Conservation (phyloP, 805 yeast species). For the Ogataea kodamae region DNA sequence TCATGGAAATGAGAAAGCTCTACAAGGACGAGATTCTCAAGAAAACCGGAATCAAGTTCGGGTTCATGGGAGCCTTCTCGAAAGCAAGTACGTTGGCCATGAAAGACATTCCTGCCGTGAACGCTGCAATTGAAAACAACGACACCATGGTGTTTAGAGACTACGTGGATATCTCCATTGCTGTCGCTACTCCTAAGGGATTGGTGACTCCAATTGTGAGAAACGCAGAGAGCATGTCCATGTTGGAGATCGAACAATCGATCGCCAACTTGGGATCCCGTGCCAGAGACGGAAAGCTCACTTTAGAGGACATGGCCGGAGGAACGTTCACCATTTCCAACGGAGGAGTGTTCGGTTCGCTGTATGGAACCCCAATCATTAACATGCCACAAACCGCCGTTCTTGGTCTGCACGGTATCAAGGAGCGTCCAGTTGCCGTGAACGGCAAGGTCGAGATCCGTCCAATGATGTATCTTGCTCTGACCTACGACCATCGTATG, state of each 20-base stretch:
- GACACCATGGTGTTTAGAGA: slow-evolving; percentile 95
- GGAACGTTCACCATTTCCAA: slow-evolving; percentile 98
- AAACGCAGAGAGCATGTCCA: slow-evolving; percentile 88
- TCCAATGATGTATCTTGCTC: slow-evolving; percentile 99
- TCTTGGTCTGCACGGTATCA: slow-evolving; percentile 94
- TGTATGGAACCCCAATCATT: slow-evolving; percentile 97
- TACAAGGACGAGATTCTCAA: slow-evolving; percentile 96
- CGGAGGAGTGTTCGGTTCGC: slow-evolving; percentile 98
- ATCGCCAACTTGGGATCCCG: slow-evolving; percentile 77
- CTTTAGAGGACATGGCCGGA: slow-evolving; percentile 98
- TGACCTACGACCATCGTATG: slow-evolving; percentile 97
- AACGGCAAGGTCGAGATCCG: slow-evolving; percentile 94
- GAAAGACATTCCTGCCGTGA: slow-evolving; percentile 91
- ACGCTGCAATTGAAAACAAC: slow-evolving; percentile 88
- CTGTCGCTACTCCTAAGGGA: slow-evolving; percentile 99
- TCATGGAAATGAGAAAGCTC: slow-evolving; percentile 90
- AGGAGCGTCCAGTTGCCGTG: slow-evolving; percentile 95
- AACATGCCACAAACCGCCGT: slow-evolving; percentile 98
- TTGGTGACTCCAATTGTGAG: slow-evolving; percentile 96
- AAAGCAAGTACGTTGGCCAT: slow-evolving; percentile 91
- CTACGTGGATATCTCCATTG: slow-evolving; percentile 91
- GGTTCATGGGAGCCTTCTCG: slow-evolving; percentile 98
- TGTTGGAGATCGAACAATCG: slow-evolving; percentile 86
- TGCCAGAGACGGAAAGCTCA: slow-evolving; percentile 96
- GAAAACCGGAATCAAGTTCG: slow-evolving; percentile 90